Evolutionary conservation across 768 basidiomycete species (phyloP).

Genomic region (Xerocomus potaroensis): DNA sequence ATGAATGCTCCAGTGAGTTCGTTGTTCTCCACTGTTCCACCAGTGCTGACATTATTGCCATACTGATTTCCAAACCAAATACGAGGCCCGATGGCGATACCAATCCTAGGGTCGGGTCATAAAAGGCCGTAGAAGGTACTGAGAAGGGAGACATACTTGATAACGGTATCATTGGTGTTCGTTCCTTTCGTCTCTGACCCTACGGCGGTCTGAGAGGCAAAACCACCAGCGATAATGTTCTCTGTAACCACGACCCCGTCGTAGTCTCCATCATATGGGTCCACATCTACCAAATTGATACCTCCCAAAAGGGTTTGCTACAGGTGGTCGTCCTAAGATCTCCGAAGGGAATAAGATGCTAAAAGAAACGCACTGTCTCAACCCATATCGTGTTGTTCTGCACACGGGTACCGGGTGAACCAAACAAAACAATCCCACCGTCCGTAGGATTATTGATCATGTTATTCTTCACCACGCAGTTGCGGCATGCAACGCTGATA

Average conservation of each 20-base stretch:
- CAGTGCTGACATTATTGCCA: conserved; percentile 49
- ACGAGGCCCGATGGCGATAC: conserved; percentile 72
- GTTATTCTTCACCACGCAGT: conserved; percentile 62
- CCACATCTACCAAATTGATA: conserved; percentile 73
- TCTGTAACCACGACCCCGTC: conserved; percentile 59
- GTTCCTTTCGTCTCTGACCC: conserved; percentile 44
- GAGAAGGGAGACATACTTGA: conserved; percentile 51
- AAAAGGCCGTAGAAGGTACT: conserved; percentile 1
- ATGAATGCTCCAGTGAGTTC: conserved; percentile 63
- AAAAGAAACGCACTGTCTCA: conserved; percentile 44
- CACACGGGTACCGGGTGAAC: conserved; percentile 65
- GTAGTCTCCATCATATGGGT: conserved; percentile 63
- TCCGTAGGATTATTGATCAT: conserved; percentile 70
- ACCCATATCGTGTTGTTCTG: conserved; percentile 78
- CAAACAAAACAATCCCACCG: conserved; percentile 77
- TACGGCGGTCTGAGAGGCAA: conserved; percentile 46
- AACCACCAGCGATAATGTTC: conserved; percentile 67
- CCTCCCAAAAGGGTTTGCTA: conserved; percentile 71
- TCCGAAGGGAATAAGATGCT: not conserved
- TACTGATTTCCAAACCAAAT: conserved; percentile 68
- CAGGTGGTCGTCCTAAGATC: not conserved
- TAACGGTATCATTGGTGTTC: conserved; percentile 55
- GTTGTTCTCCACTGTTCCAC: conserved; percentile 59
- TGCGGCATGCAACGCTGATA: conserved; percentile 66
- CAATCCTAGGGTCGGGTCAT: conserved; percentile 49